Evolutionary conservation across 2,329 filamentous ascomycete species (phyloP).

Genomic region (Paecilomyces fulvus): DNA sequence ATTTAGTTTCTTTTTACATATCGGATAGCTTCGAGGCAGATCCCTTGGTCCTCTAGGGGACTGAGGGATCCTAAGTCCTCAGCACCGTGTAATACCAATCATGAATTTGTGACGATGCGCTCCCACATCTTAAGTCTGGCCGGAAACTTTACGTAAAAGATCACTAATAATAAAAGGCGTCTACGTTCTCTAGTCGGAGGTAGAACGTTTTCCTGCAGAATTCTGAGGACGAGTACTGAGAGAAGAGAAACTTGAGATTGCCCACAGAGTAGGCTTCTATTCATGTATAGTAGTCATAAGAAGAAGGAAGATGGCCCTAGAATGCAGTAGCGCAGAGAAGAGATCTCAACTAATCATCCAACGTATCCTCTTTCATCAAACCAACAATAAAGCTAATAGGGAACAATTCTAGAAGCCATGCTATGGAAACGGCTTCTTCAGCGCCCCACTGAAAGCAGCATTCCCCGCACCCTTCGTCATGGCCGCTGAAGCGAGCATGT

Average conservation of each 20-base stretch:
- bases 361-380: background rate
- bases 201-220: background rate
- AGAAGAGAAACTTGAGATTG: background rate
- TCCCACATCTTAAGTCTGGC: too few species aligned
- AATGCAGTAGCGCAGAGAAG: background rate
- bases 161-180: background rate
- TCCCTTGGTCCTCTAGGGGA: background rate
- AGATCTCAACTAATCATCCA: background rate
- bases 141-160: too few species aligned
- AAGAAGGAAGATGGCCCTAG: background rate
- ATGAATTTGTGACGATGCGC: background rate
- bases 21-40: background rate
- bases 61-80: background rate
- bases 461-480: slow-evolving; percentile 27
- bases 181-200: background rate
- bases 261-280: background rate
- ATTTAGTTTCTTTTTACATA: background rate
- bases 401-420: too few species aligned
- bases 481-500: slow-evolving; percentile 45
- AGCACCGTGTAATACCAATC: background rate
- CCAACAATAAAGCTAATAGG: too few species aligned
- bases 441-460: background rate
- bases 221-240: background rate
- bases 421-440: background rate
- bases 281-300: background rate